Percentiles rank a stretch among this genome's conserved stretches.
Conservation (phyloP, 805 yeast species). For the Candida vartiovaarae region DNA sequence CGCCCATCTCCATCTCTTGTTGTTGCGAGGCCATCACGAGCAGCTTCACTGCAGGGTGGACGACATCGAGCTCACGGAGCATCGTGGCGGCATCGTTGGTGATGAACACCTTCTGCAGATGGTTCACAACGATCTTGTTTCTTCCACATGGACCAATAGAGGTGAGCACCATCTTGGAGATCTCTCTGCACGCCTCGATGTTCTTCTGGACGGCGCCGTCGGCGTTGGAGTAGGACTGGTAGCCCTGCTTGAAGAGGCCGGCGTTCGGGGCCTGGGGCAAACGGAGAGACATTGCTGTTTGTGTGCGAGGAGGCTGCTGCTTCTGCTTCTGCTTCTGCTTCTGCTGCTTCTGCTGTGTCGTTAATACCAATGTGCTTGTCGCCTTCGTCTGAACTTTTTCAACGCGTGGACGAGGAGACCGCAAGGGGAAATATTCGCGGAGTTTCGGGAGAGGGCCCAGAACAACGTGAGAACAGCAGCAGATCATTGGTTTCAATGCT, state of each 20-base stretch:
- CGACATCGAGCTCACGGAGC: slow-evolving; percentile 85
- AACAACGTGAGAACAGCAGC: too few relatives aligned
- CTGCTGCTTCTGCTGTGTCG: too few relatives aligned
- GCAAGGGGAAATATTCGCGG: too few relatives aligned
- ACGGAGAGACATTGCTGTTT: slow-evolving; percentile 65
- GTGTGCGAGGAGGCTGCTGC: too few relatives aligned
- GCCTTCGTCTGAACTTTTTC: too few relatives aligned
- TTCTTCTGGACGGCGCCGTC: slow-evolving; percentile 94
- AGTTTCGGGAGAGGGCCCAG: too few relatives aligned
- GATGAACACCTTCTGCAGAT: slow-evolving; percentile 76
- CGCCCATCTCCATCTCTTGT: slow-evolving; percentile 97
- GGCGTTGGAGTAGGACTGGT: slow-evolving; percentile 74
- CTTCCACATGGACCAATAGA: slow-evolving; percentile 98
- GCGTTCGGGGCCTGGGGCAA: slow-evolving; percentile 90
- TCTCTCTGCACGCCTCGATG: slow-evolving; percentile 90
- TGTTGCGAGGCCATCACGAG: slow-evolving; percentile 95
- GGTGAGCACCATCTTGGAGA: slow-evolving; percentile 84
- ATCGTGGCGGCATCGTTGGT: slow-evolving; percentile 99
- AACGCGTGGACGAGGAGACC: too few relatives aligned
- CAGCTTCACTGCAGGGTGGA: slow-evolving; percentile 95
- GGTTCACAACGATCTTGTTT: slow-evolving; percentile 90
- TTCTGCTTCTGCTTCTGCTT: too few relatives aligned
- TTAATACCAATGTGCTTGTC: too few relatives aligned
- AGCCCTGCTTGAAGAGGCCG: slow-evolving; percentile 93
- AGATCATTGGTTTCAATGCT: too few relatives aligned